These are phyloP conservation scores for Candida dendrica DNA, from an alignment of 805 yeast species.

Conservation along the genomic window DNA sequence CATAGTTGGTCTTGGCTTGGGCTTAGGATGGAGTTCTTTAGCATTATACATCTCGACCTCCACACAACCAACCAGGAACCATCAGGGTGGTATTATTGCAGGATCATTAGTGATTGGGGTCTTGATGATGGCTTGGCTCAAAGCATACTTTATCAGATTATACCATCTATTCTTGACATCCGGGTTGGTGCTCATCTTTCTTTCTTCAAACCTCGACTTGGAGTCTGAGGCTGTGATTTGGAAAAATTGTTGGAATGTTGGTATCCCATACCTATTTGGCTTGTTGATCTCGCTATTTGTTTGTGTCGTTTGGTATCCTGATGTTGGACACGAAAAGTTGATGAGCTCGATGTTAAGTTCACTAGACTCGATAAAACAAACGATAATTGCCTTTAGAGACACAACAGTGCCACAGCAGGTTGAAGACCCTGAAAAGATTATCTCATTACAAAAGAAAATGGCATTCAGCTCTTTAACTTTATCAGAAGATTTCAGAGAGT, in stretches of 20 bases:
- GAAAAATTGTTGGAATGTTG: slow-evolving; percentile 32
- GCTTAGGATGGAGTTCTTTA: slow-evolving; percentile 37
- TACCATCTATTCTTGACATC: slow-evolving; percentile 30
- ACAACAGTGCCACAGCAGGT: slow-evolving; percentile 4
- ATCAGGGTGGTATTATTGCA: slow-evolving; percentile 41
- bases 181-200: slow-evolving; percentile 29
- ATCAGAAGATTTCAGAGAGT: slow-evolving; percentile 36
- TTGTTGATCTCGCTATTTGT: slow-evolving; percentile 28
- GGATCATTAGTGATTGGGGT: slow-evolving; percentile 32
- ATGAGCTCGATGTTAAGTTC: slow-evolving; percentile 20
- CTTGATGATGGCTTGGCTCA: slow-evolving; percentile 32
- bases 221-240: slow-evolving; percentile 24
- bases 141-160: slow-evolving; percentile 31
- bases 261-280: slow-evolving; percentile 39
- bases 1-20: slow-evolving; percentile 31
- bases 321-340: slow-evolving; percentile 30
- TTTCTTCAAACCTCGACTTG: slow-evolving; percentile 17
- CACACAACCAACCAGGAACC: slow-evolving; percentile 30
- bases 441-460: slow-evolving; percentile 22
- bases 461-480: slow-evolving; percentile 24
- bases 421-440: slow-evolving; percentile 11
- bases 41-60: slow-evolving; percentile 35
- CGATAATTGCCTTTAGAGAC: slow-evolving; percentile 13
- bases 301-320: slow-evolving; percentile 31
- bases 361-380: slow-evolving; percentile 15